Conservation (phyloP, 2,329 filamentous ascomycete genomes). For the Pyrenophora seminiperda region DNA sequence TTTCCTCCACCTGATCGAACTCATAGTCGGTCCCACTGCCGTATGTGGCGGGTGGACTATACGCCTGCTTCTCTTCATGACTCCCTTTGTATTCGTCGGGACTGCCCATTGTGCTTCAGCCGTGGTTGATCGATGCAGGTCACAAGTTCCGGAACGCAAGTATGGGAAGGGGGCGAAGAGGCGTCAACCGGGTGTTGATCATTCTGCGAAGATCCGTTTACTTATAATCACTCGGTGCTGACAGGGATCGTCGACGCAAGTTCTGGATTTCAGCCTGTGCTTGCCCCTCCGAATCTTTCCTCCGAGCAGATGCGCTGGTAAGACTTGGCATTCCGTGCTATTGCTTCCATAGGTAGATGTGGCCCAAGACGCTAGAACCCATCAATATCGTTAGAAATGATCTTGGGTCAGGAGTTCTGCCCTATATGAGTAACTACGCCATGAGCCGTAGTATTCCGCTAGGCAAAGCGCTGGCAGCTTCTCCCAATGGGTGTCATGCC, state of each 20-base stretch:
- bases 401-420: background rate
- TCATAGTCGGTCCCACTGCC: constrained; percentile 11
- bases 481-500: constrained; percentile 3
- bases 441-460: background rate
- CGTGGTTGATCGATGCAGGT: too few relatives aligned
- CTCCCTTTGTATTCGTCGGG: constrained; percentile 21
- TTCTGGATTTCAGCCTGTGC: background rate
- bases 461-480: background rate
- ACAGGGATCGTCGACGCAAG: constrained; percentile 5
- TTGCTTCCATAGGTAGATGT: background rate
- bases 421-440: constrained; percentile 1
- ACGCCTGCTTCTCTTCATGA: constrained; percentile 14
- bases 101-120: constrained; percentile 15
- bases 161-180: constrained; percentile 1
- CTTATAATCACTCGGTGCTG: constrained; percentile 5
- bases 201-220: background rate
- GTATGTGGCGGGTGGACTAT: constrained; percentile 1
- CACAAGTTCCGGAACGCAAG: too few relatives aligned
- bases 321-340: background rate
- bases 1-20: constrained; percentile 24
- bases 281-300: constrained; percentile 1
- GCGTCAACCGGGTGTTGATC: background rate
- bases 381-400: background rate
- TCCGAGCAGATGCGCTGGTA: too few relatives aligned
- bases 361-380: constrained; percentile 3